These are phyloP conservation scores for Phytopythium ostracodes DNA, from an alignment of 352 stramenopile genomes.

Conservation along the genomic window DNA sequence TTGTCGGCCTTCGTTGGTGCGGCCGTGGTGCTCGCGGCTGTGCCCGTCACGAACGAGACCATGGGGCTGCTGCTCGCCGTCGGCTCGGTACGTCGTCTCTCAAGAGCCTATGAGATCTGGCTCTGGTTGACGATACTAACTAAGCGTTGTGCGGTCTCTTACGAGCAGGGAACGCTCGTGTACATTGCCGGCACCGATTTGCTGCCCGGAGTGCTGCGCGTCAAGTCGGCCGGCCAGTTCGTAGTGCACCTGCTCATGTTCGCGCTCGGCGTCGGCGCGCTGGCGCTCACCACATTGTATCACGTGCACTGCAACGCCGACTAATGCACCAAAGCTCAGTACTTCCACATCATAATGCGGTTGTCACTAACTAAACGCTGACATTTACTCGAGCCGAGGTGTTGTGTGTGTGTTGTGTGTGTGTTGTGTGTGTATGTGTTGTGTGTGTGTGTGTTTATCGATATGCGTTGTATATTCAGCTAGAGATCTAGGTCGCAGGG, in stretches of 20 bases:
- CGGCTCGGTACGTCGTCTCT: conserved; percentile 46
- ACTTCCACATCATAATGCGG: too few relatives aligned
- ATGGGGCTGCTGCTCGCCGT: conserved; percentile 76
- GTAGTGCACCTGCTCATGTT: conserved; percentile 42
- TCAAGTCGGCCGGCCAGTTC: conserved; percentile 40
- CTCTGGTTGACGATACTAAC: neutral
- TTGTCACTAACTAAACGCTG: too few relatives aligned
- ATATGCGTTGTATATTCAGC: too few relatives aligned
- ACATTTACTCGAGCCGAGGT: too few relatives aligned
- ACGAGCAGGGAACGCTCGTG: conserved; percentile 39
- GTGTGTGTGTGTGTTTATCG: too few relatives aligned
- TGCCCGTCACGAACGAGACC: conserved; percentile 49
- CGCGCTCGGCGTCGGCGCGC: conserved; percentile 53
- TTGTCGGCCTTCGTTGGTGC: conserved; percentile 75
- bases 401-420: too few relatives aligned
- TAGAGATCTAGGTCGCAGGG: too few relatives aligned
- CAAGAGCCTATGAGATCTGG: too few relatives aligned
- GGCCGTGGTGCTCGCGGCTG: conserved; percentile 47
- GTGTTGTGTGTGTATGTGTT: too few relatives aligned
- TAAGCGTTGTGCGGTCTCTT: conserved; percentile 3
- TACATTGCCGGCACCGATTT: conserved; percentile 74
- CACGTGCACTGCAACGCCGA: conserved; percentile 80
- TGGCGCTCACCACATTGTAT: conserved; percentile 84
- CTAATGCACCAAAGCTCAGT: neutral
- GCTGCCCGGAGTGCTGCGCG: conserved; percentile 40